Evolutionary conservation across 148 eudicot species (phyloP).

Genomic region (Spergularia bocconei): DNA sequence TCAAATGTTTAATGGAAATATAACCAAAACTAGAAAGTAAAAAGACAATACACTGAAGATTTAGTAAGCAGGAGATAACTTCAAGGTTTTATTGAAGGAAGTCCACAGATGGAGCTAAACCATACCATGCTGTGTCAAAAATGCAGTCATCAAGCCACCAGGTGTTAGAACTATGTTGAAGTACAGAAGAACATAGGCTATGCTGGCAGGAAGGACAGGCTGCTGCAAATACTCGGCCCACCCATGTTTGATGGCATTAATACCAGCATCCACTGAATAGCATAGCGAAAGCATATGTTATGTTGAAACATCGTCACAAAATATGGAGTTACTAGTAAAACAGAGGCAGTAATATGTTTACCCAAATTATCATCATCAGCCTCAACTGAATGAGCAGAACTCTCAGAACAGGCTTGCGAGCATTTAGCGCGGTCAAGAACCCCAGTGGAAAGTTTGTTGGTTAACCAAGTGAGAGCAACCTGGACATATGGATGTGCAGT

Average conservation of each 20-base stretch:
- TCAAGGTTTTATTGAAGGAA: background rate
- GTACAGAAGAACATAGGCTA: slow-evolving; percentile 86
- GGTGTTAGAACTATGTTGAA: slow-evolving; percentile 94
- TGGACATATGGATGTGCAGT: slow-evolving; percentile 18
- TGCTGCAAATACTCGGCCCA: slow-evolving; percentile 87
- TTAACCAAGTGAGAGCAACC: slow-evolving; percentile 77
- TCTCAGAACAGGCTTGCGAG: slow-evolving; percentile 44
- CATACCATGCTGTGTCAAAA: slow-evolving; percentile 83
- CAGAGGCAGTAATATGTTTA: slow-evolving; percentile 17
- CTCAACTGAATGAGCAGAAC: slow-evolving; percentile 29
- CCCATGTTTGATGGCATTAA: slow-evolving; percentile 74
- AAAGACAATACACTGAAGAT: background rate
- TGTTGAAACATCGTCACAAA: background rate
- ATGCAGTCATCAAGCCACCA: slow-evolving; percentile 95
- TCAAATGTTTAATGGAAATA: background rate
- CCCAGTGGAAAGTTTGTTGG: slow-evolving; percentile 79
- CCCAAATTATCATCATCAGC: slow-evolving; percentile 51
- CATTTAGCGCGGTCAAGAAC: slow-evolving; percentile 79
- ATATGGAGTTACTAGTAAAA: background rate
- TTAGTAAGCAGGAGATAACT: background rate
- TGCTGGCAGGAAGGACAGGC: slow-evolving; percentile 97
- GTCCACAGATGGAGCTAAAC: slow-evolving; percentile 14
- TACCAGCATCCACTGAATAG: slow-evolving; percentile 48
- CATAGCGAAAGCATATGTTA: slow-evolving; percentile 4
- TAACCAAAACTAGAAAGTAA: background rate